Base-by-base conservation (phyloP, 345 rosid species). In the Eucalyptus pauciflora region DNA sequence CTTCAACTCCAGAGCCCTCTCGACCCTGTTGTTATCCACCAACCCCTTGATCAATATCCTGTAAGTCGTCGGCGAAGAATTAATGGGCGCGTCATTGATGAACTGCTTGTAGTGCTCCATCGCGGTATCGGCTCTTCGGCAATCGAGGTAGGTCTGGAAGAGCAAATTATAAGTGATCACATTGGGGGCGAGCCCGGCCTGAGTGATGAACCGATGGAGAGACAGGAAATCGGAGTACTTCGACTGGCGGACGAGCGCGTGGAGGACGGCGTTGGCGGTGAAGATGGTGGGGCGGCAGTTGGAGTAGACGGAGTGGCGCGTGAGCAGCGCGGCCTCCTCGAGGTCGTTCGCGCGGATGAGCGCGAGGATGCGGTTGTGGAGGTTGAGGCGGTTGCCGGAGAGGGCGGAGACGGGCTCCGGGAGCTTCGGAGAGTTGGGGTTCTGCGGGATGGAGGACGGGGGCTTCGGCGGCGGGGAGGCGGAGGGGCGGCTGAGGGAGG, bases 271-370 rank as follows among this genome's bases (percentile, higher is more conserved):
- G 87, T 96, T 96, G 37, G 96, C 98, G 7, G 98, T 96, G 92
- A 91, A 96, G 52, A 97, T 95, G 29, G 99, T 94, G 14, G 99
- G 99, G 7, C 97, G 94, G 93, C 99, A 97, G 86, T 97, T 97
- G 81, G 98, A 97, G 92, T 97, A 97, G 33, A 96, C 93, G 27
- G 99, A 97, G 91, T 96, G 99, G 85, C 98, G 98, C 14, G 99
- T 97, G 93, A 86, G 97, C 9, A 97, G 92, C 2, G 99, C 98
- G 9, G 99, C 99, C 92, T 97, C 99, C 5, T 95, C 98, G 43
- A 97, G 94, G 89, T 96, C 99, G 49, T 97, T 95, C 89, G 94
- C 93, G 17, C 99, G 94, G 87, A 96, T 91, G 86, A 95, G 94
- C 8, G 93, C 94, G 81, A 96, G 90, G 89, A 96, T 97, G 33